These are phyloP conservation scores for Acanthamoeba culbertsoni DNA, from an alignment of 208 protist genomes.

Conservation along the genomic window DNA sequence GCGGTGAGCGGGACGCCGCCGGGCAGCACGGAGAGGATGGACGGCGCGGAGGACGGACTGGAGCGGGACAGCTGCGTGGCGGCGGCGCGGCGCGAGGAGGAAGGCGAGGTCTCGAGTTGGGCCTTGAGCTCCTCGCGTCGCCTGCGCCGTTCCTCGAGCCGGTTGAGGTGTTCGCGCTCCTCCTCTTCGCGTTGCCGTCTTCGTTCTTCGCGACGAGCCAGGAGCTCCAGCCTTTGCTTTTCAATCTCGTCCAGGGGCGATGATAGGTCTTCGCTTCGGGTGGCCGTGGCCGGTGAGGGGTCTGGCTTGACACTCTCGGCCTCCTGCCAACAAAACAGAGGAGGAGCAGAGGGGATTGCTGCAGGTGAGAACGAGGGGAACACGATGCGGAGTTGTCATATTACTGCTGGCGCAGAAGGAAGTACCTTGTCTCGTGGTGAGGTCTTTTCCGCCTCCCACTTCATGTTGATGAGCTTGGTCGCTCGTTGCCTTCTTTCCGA, in stretches of 20 bases:
- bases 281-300: not conserved
- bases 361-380: not conserved
- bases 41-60: too few species aligned
- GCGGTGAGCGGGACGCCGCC: not conserved
- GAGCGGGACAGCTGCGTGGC: too few species aligned
- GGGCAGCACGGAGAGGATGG: not conserved
- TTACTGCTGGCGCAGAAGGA: not conserved
- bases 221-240: not conserved
- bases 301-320: too few species aligned
- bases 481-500: not conserved
- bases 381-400: not conserved
- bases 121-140: conserved; percentile 30
- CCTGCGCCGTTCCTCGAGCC: conserved; percentile 21
- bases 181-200: not conserved
- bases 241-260: not conserved
- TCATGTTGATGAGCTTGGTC: not conserved
- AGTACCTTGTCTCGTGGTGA: not conserved
- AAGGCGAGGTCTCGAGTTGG: not conserved
- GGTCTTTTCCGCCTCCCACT: not conserved
- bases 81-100: not conserved
- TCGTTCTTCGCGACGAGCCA: not conserved
- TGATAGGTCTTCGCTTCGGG: not conserved
- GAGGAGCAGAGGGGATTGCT: not conserved
- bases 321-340: too few species aligned
- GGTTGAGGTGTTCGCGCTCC: conserved; percentile 27